These are phyloP conservation scores for Polygonum maritimum DNA, from an alignment of 148 eudicot species.

Conservation along the genomic window DNA sequence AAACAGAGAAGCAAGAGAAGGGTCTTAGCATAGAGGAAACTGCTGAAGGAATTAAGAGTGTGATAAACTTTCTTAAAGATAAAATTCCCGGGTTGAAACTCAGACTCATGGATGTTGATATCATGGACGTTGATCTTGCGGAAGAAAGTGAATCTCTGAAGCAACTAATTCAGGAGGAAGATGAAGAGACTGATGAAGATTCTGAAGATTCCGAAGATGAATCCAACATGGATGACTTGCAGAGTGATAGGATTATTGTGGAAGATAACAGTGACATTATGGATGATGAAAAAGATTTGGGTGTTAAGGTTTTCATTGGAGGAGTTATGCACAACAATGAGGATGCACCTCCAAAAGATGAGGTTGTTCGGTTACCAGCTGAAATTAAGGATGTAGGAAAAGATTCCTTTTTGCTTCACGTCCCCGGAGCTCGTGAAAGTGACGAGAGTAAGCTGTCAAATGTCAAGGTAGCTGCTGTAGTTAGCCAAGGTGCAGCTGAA, in stretches of 20 bases:
- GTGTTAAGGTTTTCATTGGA: constrained; percentile 77
- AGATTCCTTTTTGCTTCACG: constrained; percentile 75
- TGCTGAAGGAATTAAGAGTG: constrained; percentile 86
- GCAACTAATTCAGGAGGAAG: constrained; percentile 45
- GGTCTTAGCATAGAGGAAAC: constrained; percentile 66
- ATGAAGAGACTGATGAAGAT: constrained; percentile 35
- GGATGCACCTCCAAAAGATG: constrained; percentile 59
- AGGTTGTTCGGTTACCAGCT: constrained; percentile 63
- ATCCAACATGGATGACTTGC: constrained; percentile 32
- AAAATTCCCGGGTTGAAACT: constrained; percentile 88
- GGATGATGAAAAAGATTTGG: constrained; percentile 56
- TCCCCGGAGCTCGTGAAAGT: constrained; percentile 45
- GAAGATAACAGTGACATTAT: constrained; percentile 37
- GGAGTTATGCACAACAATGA: constrained; percentile 78
- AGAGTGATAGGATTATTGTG: constrained; percentile 28
- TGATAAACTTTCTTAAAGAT: constrained; percentile 88
- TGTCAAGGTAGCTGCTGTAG: constrained; percentile 51
- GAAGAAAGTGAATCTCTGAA: constrained; percentile 58
- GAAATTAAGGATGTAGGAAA: constrained; percentile 56
- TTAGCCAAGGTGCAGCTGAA: constrained; percentile 63
- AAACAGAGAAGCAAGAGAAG: constrained; percentile 56
- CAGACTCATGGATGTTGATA: constrained; percentile 57
- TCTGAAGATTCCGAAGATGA: constrained; percentile 56
- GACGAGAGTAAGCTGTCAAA: constrained; percentile 41
- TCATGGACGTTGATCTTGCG: constrained; percentile 35